Percentiles rank a stretch among this genome's conserved stretches.
phyloP scores from a whole-genome alignment of 1,284 basidiomycete genomes.

The Termitomyces sp. region DNA sequence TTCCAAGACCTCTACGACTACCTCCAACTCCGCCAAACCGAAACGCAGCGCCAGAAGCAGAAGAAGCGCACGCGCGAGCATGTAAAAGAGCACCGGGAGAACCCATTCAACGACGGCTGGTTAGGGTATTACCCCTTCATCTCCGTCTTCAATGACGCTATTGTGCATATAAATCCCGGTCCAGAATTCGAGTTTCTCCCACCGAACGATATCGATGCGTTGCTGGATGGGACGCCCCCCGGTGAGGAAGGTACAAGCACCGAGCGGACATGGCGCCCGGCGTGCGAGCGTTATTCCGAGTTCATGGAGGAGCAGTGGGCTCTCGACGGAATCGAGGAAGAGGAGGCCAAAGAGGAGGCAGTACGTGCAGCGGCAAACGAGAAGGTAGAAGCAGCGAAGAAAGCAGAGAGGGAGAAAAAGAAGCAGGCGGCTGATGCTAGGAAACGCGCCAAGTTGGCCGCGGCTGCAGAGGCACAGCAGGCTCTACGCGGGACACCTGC shows the following conservation, averaged over 20 bases:
- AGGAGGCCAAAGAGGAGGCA: constrained; percentile 47
- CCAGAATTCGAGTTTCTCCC: constrained; percentile 82
- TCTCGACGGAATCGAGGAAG: constrained; percentile 65
- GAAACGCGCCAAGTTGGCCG: constrained; percentile 45
- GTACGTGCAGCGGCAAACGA: constrained; percentile 35
- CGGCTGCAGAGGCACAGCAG: constrained; percentile 21
- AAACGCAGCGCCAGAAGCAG: constrained; percentile 50
- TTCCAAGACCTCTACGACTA: constrained; percentile 91
- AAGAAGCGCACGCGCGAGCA: constrained; percentile 60
- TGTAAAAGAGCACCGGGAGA: constrained; percentile 71
- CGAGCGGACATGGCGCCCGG: constrained; percentile 63
- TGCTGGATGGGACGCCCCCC: constrained; percentile 34
- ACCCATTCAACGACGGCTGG: constrained; percentile 89
- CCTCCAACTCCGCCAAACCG: constrained; percentile 71
- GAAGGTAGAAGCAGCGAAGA: constrained; percentile 45
- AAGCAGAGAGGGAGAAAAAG: constrained; percentile 44
- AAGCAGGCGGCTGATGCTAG: constrained; percentile 48
- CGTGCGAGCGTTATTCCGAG: constrained; percentile 73
- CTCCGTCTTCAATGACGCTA: constrained; percentile 88
- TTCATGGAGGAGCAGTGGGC: constrained; percentile 75
- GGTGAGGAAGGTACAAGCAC: constrained; percentile 11
- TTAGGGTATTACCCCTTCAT: constrained; percentile 96
- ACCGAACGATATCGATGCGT: constrained; percentile 63
- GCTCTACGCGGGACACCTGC: constrained; percentile 18
- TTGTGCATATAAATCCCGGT: constrained; percentile 82